These are phyloP conservation scores for Leccinellum albellum DNA, from an alignment of 768 basidiomycete genomes.

Conservation along the genomic window DNA sequence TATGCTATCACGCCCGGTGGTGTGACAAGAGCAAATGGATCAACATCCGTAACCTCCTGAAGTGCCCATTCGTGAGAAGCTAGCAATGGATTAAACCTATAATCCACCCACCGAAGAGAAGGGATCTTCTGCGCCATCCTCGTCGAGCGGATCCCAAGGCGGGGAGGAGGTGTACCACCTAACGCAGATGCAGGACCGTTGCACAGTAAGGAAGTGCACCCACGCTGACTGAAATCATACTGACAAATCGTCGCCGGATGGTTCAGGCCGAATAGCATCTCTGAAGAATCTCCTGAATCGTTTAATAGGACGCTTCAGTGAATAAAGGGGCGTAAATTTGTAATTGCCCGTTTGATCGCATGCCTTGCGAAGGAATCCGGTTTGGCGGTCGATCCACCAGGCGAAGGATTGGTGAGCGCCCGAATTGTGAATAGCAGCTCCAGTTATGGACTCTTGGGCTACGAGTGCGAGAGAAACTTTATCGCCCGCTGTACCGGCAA, in stretches of 20 bases:
- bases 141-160: conserved; percentile 28
- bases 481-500: conserved; percentile 15
- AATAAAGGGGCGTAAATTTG: conserved; percentile 21
- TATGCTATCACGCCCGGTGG: neutral
- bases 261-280: conserved; percentile 7
- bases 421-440: neutral
- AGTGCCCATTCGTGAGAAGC: neutral
- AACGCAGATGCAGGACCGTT: neutral
- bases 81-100: neutral
- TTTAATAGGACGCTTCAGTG: conserved; percentile 13
- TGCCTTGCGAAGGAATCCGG: conserved; percentile 20
- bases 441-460: conserved; percentile 4
- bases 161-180: conserved; percentile 19
- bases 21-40: conserved; percentile 9
- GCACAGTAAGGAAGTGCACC: neutral
- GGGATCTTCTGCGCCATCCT: conserved; percentile 22
- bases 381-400: conserved; percentile 18
- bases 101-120: conserved; percentile 13
- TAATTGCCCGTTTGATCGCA: conserved; percentile 11
- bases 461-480: conserved; percentile 21
- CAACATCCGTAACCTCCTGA: conserved; percentile 4
- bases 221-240: neutral
- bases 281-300: conserved; percentile 14
- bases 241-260: conserved; percentile 17
- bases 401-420: neutral